Conservation (phyloP, 192 early-diverging fungal genomes). For the Backusella tuberculispora region DNA sequence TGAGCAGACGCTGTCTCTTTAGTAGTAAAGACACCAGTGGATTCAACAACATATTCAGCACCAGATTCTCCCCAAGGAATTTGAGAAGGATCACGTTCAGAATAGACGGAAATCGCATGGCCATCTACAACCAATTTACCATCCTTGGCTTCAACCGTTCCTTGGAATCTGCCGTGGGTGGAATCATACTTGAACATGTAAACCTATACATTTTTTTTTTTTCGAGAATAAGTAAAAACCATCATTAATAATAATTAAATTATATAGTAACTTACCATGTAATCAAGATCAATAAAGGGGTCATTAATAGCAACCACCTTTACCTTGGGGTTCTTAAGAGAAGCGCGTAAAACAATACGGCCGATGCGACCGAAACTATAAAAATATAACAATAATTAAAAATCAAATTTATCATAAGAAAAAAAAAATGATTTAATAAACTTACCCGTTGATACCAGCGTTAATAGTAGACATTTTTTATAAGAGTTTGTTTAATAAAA, state of each 20-base stretch:
- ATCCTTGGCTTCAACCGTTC: constrained; percentile 71
- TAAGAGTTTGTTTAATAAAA: constrained; percentile 11
- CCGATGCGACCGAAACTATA: constrained; percentile 95
- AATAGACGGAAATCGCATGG: constrained; percentile 68
- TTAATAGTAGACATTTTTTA: constrained; percentile 40
- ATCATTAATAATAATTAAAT: neutral
- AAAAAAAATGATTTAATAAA: neutral
- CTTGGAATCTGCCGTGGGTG: constrained; percentile 93
- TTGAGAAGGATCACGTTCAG: constrained; percentile 74
- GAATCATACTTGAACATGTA: constrained; percentile 99
- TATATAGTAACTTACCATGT: constrained; percentile 69
- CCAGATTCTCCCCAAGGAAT: constrained; percentile 85
- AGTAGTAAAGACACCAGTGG: constrained; percentile 96
- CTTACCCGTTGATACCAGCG: constrained; percentile 68
- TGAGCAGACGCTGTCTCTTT: constrained; percentile 82
- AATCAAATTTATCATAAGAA: no score
- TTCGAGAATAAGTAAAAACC: neutral
- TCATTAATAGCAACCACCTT: constrained; percentile 94
- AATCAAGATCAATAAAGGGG: constrained; percentile 93
- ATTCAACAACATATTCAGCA: constrained; percentile 95
- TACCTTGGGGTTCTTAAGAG: constrained; percentile 73
- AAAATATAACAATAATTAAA: neutral
- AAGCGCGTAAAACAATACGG: constrained; percentile 92
- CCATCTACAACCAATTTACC: constrained; percentile 91
- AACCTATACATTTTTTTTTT: constrained; percentile 27